Evolutionary conservation across 805 yeast genomes (phyloP).

Genomic region (Saccharomycopsis fermentans): DNA sequence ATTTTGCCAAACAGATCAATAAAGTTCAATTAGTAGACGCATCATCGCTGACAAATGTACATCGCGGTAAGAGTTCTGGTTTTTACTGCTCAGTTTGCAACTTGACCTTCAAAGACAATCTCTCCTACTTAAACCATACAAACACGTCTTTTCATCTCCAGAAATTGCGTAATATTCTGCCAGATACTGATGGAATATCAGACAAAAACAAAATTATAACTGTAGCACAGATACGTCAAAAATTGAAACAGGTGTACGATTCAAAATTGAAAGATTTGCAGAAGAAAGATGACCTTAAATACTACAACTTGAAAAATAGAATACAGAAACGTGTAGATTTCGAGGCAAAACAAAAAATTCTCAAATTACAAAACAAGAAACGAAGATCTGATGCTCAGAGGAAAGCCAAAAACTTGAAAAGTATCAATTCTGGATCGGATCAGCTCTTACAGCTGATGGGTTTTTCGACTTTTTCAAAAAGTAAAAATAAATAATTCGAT

Average conservation of each 20-base stretch:
- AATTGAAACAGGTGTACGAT: conserved; percentile 7
- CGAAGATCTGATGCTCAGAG: neutral
- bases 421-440: neutral
- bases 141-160: conserved; percentile 60
- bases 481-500: neutral
- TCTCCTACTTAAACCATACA: conserved; percentile 70
- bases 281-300: conserved; percentile 10
- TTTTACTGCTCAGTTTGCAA: conserved; percentile 78
- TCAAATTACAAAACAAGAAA: conserved; percentile 2
- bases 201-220: conserved; percentile 9
- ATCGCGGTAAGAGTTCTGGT: conserved; percentile 59
- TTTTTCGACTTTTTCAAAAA: conserved; percentile 1
- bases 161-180: conserved; percentile 18
- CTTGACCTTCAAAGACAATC: conserved; percentile 74
- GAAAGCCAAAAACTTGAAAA: neutral
- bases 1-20: conserved; percentile 26
- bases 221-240: conserved; percentile 12
- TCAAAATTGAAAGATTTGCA: conserved; percentile 4
- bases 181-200: conserved; percentile 24
- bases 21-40: conserved; percentile 26
- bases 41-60: conserved; percentile 23
- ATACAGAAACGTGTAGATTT: conserved; percentile 11
- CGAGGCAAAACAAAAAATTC: neutral
- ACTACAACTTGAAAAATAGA: conserved; percentile 12
- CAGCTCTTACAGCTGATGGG: conserved; percentile 9